Base-by-base conservation (phyloP, 495 filamentous ascomycete species). In the Alectoria sarmentosa region DNA sequence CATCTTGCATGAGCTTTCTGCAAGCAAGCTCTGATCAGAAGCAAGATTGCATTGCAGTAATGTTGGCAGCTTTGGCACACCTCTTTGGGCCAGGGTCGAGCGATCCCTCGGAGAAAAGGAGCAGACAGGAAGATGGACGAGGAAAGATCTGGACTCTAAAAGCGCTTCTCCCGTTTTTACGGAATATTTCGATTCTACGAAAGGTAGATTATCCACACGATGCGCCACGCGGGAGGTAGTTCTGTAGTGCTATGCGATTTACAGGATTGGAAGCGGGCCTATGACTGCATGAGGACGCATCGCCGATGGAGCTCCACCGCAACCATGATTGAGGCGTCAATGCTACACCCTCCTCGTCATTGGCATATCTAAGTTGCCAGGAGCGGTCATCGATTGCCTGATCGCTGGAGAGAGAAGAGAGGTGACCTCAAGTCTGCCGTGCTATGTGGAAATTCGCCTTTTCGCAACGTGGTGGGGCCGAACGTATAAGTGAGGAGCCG, bases 211-310 rank as follows among this genome's bases (percentile, higher is more conserved):
- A 65, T 26, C 41, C 41, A 34, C 21, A 23, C 32, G 42, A 56
- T 65, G 63, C 67, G 67, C 67, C 64, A 63, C 46, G 60, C 64
- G 67, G 64, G 58, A 61, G 55, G 38, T 30, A 52, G 48, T 17
- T 17, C 26, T 30, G 48, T 63, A n/a, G 58, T 37, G 41, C 26
- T 69, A 69, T 63, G 67, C 64, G 58, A 66, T 37, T 19, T 38
- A 61, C 41, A 41, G 19, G 34, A 46, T 11, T 68, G 60, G 55
- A 69, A 69, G 67, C 67, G 67, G 64, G 67, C 67, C 67, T 69
- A 69, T 69, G 38, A 58, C 41, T 38, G 28, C 37, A 41, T 54
- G 23, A 57, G 58, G 42, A 49, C 19, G 34, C 52, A 62, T 65
- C 66, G 62, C 32, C 46, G 62, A 61, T 55, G 46, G 48, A 55